Evolutionary conservation across 805 yeast species (phyloP).

Genomic region (Metschnikowia continentalis): DNA sequence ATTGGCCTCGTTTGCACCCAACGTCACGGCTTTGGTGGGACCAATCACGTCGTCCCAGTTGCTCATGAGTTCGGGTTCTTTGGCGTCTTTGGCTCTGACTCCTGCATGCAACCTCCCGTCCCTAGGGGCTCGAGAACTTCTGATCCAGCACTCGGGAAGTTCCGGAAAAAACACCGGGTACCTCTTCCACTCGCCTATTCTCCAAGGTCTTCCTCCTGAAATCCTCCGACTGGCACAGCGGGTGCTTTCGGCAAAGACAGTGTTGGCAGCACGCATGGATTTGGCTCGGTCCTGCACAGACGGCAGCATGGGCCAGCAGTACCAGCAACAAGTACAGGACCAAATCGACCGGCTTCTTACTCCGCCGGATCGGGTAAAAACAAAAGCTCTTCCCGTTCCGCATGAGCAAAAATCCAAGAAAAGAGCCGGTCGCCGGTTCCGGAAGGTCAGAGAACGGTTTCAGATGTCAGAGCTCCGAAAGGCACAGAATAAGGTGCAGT

Average conservation of each 20-base stretch:
- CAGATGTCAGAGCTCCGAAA: constrained; percentile 75
- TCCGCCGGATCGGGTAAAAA: constrained; percentile 65
- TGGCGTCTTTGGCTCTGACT: constrained; percentile 56
- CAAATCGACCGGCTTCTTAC: constrained; percentile 68
- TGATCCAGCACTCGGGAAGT: constrained; percentile 28
- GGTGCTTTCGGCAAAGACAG: constrained; percentile 71
- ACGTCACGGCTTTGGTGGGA: constrained; percentile 68
- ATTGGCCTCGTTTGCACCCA: constrained; percentile 69
- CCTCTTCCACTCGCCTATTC: constrained; percentile 55
- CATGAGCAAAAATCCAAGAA: constrained; percentile 72
- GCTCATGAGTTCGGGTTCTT: constrained; percentile 64
- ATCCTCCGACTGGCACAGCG: constrained; percentile 67
- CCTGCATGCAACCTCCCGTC: constrained; percentile 86
- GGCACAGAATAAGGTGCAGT: constrained; percentile 80
- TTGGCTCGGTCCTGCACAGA: constrained; percentile 37
- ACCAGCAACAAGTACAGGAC: constrained; percentile 54
- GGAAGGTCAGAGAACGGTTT: constrained; percentile 78
- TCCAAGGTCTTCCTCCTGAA: constrained; percentile 56
- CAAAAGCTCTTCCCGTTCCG: constrained; percentile 70
- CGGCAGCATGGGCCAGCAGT: constrained; percentile 54
- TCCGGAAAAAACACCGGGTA: constrained; percentile 66
- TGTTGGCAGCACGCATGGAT: constrained; percentile 83
- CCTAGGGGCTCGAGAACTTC: constrained; percentile 52
- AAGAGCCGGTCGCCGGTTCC: constrained; percentile 78
- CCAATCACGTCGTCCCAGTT: constrained; percentile 70